phyloP scores from a whole-genome alignment of 1,284 basidiomycete genomes.

The Anthracocystis panici-leucophaei region DNA sequence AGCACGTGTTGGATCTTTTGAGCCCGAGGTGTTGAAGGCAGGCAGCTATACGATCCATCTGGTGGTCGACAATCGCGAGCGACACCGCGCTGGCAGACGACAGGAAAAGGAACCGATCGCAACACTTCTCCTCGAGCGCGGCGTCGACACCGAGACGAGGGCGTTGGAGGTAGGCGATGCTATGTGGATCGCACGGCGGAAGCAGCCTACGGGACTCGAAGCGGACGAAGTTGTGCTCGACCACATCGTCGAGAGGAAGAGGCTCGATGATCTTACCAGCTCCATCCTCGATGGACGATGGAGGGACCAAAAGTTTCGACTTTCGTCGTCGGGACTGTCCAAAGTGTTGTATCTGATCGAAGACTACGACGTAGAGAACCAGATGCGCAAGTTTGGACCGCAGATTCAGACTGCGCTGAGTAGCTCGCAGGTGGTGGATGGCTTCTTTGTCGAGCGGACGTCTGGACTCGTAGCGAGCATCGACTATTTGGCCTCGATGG shows the following conservation, averaged over 20 bases:
- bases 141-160: constrained; percentile 72
- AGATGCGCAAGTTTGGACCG: constrained; percentile 62
- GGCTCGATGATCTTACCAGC: constrained; percentile 73
- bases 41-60: constrained; percentile 73
- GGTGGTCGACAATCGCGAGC: constrained; percentile 74
- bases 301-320: constrained; percentile 74
- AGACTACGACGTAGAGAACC: constrained; percentile 71
- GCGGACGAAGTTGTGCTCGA: constrained; percentile 73
- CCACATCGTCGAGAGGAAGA: constrained; percentile 74
- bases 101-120: constrained; percentile 44
- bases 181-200: constrained; percentile 73
- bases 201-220: constrained; percentile 62
- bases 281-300: constrained; percentile 74
- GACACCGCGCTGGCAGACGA: constrained; percentile 45
- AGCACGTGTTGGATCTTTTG: constrained; percentile 12
- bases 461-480: constrained; percentile 72
- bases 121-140: constrained; percentile 55
- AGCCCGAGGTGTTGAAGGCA: constrained; percentile 71
- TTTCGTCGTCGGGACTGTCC: constrained; percentile 72
- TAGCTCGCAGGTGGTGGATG: constrained; percentile 74
- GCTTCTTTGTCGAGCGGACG: constrained; percentile 74
- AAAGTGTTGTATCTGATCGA: constrained; percentile 75
- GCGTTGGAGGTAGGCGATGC: constrained; percentile 74
- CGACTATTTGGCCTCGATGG: constrained; percentile 72
- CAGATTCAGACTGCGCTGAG: constrained; percentile 71